Base-by-base conservation (phyloP, 225 moss, liverwort and hornwort genomes). In the Polytrichum formosum region DNA sequence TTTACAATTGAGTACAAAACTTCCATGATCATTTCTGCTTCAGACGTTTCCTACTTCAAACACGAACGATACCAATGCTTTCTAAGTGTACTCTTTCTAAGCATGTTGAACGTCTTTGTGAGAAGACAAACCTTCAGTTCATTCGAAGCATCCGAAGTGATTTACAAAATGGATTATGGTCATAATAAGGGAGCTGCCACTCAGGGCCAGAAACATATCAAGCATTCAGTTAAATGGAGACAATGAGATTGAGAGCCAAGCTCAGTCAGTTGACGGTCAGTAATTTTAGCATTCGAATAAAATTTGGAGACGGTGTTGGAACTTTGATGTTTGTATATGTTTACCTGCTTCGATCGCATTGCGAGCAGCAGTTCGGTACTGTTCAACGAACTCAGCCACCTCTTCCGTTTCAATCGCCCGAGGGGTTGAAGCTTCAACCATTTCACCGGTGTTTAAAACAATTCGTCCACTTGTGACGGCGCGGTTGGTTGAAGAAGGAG, bases 341-440 rank as follows among this genome's bases (percentile, higher is more conserved):
- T 58, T 60, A 78, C 77, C 82, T 4, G 79, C 79, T 54, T 60
- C 30, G 8, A 82, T 72, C 5, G 77, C 82, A 64, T 82, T 80
- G 28, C 74, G 66, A 1, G 79, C 77, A 2, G 75, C 80, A 5
- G 4, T 29, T 54, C 72, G 77, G 22, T 4, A 75, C 9, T 72
- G 28, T 28, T 86, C 70, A 8, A 82, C 72, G 6, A 58, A 64
- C 2, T 65, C 6, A 5, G 79, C 72, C 6, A 80, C 62, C 54
- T 80, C 82, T 5, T 63, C 56, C 0, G 77, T 77, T 58, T 71
- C 58, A 18, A 86, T 69, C 6, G 78, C 79, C 5, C 74, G 62
- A 0, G 82, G 86, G 0, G 63, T 46, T 7, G 77, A 67, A 26
- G 58, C 69, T 2, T 77, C 70, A 0, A 16, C 75, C 0, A 1